Evolutionary conservation across 495 filamentous ascomycete genomes (phyloP).

Genomic region (Talaromyces adpressus): DNA sequence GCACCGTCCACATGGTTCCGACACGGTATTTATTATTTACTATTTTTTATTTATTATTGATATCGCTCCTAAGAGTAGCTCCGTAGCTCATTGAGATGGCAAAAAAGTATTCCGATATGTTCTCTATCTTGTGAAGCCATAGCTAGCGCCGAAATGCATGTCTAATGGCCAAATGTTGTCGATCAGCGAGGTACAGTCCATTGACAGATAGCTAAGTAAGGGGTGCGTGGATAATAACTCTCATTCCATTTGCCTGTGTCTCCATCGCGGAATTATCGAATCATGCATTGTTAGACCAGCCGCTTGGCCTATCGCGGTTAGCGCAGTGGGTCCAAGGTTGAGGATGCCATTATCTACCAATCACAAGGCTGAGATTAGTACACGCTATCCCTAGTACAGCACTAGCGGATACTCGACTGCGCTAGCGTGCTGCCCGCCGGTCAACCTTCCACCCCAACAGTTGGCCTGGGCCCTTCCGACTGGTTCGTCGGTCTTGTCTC

Average conservation of each 20-base stretch:
- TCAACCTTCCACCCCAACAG: constrained; percentile 7
- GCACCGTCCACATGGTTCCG: background rate
- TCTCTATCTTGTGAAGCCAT: too few relatives aligned
- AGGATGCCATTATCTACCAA: background rate
- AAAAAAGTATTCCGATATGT: background rate
- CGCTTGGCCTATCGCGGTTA: background rate
- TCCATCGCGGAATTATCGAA: background rate
- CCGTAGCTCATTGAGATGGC: background rate
- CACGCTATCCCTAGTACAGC: background rate
- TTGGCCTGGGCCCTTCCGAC: constrained; percentile 7
- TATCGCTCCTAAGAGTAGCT: background rate
- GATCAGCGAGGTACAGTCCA: background rate
- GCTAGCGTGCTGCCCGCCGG: background rate
- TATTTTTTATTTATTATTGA: too few relatives aligned
- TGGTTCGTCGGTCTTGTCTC: background rate
- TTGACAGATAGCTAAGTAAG: background rate
- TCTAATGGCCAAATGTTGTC: background rate
- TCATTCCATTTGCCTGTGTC: background rate
- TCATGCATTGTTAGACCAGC: background rate
- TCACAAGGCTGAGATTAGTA: background rate
- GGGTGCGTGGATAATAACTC: background rate
- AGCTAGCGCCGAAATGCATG: background rate
- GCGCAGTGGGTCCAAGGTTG: background rate
- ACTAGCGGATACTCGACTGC: constrained; percentile 1
- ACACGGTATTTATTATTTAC: too few relatives aligned